These are phyloP conservation scores for Daldinia grandis DNA, from an alignment of 495 filamentous ascomycete species.

Conservation along the genomic window DNA sequence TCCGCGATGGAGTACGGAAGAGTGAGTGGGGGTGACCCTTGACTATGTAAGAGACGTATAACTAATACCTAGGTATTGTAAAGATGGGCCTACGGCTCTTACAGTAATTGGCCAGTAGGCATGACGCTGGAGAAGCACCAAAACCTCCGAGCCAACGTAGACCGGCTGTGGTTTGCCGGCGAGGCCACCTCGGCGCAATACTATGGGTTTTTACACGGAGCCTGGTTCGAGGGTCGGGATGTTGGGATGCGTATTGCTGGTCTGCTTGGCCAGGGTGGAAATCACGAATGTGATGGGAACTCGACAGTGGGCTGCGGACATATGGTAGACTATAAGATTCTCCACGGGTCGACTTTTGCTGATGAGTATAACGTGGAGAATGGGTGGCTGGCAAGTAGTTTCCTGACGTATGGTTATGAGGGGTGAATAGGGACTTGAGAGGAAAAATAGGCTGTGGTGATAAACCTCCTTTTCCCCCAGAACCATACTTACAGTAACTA, in stretches of 20 bases:
- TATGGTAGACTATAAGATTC: constrained; percentile 38
- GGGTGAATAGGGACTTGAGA: background rate
- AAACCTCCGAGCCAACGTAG: constrained; percentile 74
- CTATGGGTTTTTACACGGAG: constrained; percentile 74
- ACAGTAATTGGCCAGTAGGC: constrained; percentile 77
- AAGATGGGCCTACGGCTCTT: constrained; percentile 72
- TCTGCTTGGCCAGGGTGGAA: constrained; percentile 45
- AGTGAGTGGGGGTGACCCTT: constrained; percentile 34
- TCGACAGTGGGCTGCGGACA: constrained; percentile 38
- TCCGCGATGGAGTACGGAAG: constrained; percentile 71
- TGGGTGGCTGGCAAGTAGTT: constrained; percentile 47
- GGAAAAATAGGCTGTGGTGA: background rate
- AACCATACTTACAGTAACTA: background rate
- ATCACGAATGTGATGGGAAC: constrained; percentile 38
- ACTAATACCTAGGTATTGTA: constrained; percentile 10
- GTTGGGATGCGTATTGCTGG: constrained; percentile 62
- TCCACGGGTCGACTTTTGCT: constrained; percentile 42
- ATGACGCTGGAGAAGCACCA: constrained; percentile 74
- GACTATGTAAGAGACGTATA: background rate
- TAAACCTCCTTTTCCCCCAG: background rate
- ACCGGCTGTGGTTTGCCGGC: constrained; percentile 73
- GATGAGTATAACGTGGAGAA: constrained; percentile 42
- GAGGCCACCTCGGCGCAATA: constrained; percentile 75
- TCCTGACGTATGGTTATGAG: constrained; percentile 45
- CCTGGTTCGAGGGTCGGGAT: constrained; percentile 67